phyloP scores from a whole-genome alignment of 139 green algal genomes.

The Tetradesmus lagerheimii region DNA sequence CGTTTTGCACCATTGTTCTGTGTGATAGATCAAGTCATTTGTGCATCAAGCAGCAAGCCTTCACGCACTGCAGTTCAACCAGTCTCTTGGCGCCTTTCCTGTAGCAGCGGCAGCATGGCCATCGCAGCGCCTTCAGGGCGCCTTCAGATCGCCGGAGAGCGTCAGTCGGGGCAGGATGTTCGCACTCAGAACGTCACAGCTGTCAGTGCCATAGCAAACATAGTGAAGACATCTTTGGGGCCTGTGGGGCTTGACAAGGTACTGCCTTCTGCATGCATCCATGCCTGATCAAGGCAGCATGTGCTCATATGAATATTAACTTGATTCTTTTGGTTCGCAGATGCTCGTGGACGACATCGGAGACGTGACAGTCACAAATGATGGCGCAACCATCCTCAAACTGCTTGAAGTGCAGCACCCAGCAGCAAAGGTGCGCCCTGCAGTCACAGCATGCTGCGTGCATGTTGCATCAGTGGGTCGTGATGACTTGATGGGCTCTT shows the following conservation, averaged over 20 bases:
- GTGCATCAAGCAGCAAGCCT: background rate
- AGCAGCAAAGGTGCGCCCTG: slow-evolving; percentile 90
- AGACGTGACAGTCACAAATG: slow-evolving; percentile 99
- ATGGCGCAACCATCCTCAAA: slow-evolving; percentile 99
- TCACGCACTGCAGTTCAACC: background rate
- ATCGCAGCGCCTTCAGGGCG: slow-evolving; percentile 33
- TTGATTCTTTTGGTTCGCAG: slow-evolving; percentile 59
- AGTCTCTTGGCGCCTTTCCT: slow-evolving; percentile 1
- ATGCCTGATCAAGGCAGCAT: background rate
- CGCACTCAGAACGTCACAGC: slow-evolving; percentile 95
- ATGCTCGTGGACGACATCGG: slow-evolving; percentile 99
- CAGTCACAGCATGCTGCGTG: background rate
- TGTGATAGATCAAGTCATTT: background rate
- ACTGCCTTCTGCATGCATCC: background rate
- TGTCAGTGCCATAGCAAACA: slow-evolving; percentile 95
- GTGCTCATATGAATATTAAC: background rate
- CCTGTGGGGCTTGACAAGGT: slow-evolving; percentile 99
- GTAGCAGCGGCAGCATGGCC: background rate
- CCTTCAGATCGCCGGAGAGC: slow-evolving; percentile 84
- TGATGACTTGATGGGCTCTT: background rate
- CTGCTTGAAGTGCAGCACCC: slow-evolving; percentile 99
- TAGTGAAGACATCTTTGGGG: slow-evolving; percentile 96
- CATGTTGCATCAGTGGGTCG: background rate
- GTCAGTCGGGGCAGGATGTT: slow-evolving; percentile 94
- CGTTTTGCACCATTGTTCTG: background rate